A percentile compares a stretch with the other conserved stretches of the same genome.
Evolutionary conservation across 208 protist species (phyloP).

Genomic region (Crithidia acanthocephali): DNA sequence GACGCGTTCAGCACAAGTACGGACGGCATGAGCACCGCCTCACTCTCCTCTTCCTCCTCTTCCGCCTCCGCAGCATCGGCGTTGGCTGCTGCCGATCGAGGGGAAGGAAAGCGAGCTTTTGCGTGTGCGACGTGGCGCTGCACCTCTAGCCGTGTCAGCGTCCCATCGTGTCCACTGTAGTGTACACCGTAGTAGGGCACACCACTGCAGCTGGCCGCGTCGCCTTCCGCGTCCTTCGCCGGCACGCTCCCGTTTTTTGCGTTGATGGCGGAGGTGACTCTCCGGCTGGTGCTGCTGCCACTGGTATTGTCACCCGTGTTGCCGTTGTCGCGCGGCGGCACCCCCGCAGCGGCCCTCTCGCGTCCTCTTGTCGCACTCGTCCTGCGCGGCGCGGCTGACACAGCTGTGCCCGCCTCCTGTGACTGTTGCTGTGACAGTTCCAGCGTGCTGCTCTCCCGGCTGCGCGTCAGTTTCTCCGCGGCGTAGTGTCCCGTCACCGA

Average conservation of each 20-base stretch:
- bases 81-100: neutral
- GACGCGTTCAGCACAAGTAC: slow-evolving; percentile 26
- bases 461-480: neutral
- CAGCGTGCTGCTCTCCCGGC: neutral
- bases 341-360: neutral
- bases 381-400: neutral
- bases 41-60: neutral
- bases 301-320: neutral
- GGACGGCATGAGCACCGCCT: slow-evolving; percentile 29
- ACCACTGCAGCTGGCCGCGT: neutral
- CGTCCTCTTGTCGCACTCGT: neutral
- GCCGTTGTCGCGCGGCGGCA: neutral
- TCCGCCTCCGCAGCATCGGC: neutral
- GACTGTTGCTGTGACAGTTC: neutral
- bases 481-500: neutral
- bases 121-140: neutral
- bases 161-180: slow-evolving; percentile 23
- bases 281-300: neutral
- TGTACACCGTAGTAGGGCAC: slow-evolving; percentile 27
- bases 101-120: neutral
- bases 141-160: slow-evolving; percentile 2
- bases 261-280: too few relatives aligned
- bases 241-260: neutral
- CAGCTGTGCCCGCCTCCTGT: neutral
- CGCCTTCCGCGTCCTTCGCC: neutral